Evolutionary conservation across 805 yeast genomes (phyloP).

Genomic region (Monosporozyma aerobia): DNA sequence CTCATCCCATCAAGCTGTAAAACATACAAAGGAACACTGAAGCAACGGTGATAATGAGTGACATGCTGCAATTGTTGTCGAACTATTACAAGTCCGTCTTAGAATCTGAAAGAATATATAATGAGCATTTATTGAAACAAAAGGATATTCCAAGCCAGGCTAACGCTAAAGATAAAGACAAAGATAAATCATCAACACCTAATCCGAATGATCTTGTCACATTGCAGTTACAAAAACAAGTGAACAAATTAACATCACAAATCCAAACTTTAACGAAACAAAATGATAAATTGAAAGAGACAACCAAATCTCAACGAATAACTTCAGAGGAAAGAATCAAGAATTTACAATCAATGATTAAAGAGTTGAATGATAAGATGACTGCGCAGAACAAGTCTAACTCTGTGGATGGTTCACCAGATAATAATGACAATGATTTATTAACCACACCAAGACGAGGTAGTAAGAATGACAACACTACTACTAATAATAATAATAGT

Average conservation of each 20-base stretch:
- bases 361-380: not conserved
- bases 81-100: constrained; percentile 25
- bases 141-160: not conserved
- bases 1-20: too few species aligned
- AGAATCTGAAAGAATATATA: constrained; percentile 21
- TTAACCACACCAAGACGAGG: not conserved
- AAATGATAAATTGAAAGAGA: constrained; percentile 25
- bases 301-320: constrained; percentile 18
- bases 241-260: constrained; percentile 28
- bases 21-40: not conserved
- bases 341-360: not conserved
- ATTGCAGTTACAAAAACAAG: constrained; percentile 28
- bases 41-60: constrained; percentile 12
- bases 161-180: not conserved
- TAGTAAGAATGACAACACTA: not conserved
- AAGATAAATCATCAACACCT: not conserved
- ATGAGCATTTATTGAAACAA: constrained; percentile 2
- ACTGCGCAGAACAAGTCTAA: not conserved
- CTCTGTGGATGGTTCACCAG: not conserved
- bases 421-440: not conserved
- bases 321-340: not conserved
- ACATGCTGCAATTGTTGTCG: constrained; percentile 17
- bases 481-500: constrained; percentile 9
- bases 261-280: constrained; percentile 24
- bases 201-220: constrained; percentile 19